These are phyloP conservation scores for Rutstroemia sp. DNA, from an alignment of 2,329 filamentous ascomycete genomes.

Conservation along the genomic window DNA sequence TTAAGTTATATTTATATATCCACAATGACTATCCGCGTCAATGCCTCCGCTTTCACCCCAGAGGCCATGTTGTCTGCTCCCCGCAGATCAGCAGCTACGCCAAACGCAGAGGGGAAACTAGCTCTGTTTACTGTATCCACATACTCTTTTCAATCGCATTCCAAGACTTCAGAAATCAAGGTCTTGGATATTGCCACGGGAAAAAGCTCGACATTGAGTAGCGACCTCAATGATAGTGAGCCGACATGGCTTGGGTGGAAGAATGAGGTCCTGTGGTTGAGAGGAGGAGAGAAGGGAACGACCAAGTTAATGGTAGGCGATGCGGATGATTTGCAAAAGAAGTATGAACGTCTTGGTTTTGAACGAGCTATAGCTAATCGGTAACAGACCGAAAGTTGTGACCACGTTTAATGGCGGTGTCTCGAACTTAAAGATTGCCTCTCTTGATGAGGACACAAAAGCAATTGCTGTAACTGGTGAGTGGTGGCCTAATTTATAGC, in stretches of 20 bases:
- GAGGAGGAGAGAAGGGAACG: conserved; percentile 48
- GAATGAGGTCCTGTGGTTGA: conserved; percentile 26
- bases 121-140: conserved; percentile 63
- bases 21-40: conserved; percentile 63
- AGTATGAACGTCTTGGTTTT: conserved; percentile 15
- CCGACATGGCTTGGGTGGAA: conserved; percentile 59
- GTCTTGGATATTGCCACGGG: conserved; percentile 63
- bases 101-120: conserved; percentile 59
- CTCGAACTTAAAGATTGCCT: conserved; percentile 51
- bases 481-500: not conserved
- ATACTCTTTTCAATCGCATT: conserved; percentile 74
- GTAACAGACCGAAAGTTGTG: conserved; percentile 37
- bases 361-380: conserved; percentile 4
- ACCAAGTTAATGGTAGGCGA: conserved; percentile 25
- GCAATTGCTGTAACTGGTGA: conserved; percentile 45
- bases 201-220: conserved; percentile 56
- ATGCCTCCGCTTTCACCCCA: conserved; percentile 64
- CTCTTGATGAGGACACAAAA: conserved; percentile 41
- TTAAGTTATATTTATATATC: not conserved
- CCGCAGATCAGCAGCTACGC: conserved; percentile 60
- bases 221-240: conserved; percentile 58
- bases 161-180: conserved; percentile 59
- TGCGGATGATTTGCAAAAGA: conserved; percentile 19
- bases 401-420: conserved; percentile 43
- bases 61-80: conserved; percentile 71